These are phyloP conservation scores for Debaryomyces maramus DNA, from an alignment of 805 yeast genomes.

Conservation along the genomic window DNA sequence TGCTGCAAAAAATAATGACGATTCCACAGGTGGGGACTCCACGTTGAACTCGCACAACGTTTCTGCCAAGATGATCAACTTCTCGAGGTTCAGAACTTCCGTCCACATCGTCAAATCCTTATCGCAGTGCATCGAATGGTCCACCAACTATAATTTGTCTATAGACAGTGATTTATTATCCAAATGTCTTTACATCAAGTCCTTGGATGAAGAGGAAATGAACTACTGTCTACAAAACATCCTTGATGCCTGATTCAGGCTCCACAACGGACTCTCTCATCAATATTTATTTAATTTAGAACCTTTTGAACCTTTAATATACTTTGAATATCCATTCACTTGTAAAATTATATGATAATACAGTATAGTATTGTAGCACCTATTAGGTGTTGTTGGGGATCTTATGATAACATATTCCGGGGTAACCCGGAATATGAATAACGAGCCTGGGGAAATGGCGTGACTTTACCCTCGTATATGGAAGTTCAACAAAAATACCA, in stretches of 20 bases:
- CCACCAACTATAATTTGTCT: constrained; percentile 60
- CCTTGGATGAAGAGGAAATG: constrained; percentile 75
- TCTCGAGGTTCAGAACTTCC: constrained; percentile 72
- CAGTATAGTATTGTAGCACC: too few relatives aligned
- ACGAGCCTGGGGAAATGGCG: too few relatives aligned
- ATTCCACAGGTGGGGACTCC: constrained; percentile 6
- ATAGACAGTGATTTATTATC: constrained; percentile 67
- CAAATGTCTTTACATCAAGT: constrained; percentile 78
- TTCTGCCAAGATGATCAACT: constrained; percentile 54
- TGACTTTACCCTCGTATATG: too few relatives aligned
- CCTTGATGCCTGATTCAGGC: background rate
- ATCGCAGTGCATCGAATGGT: constrained; percentile 83
- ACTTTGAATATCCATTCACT: too few relatives aligned
- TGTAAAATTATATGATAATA: too few relatives aligned
- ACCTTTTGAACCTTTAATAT: too few relatives aligned
- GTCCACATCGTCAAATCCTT: constrained; percentile 77
- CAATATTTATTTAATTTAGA: too few relatives aligned
- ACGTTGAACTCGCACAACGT: constrained; percentile 4
- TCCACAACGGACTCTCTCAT: too few relatives aligned
- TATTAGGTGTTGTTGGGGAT: too few relatives aligned
- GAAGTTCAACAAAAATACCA: too few relatives aligned
- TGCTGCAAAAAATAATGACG: background rate
- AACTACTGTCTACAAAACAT: constrained; percentile 23
- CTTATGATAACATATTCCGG: too few relatives aligned
- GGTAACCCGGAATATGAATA: too few relatives aligned